Evolutionary conservation across 371 early-diverging fungal species (phyloP), one percentile per base, ranked within the genome.

Genomic region (Syncephalastrum racemosum): DNA sequence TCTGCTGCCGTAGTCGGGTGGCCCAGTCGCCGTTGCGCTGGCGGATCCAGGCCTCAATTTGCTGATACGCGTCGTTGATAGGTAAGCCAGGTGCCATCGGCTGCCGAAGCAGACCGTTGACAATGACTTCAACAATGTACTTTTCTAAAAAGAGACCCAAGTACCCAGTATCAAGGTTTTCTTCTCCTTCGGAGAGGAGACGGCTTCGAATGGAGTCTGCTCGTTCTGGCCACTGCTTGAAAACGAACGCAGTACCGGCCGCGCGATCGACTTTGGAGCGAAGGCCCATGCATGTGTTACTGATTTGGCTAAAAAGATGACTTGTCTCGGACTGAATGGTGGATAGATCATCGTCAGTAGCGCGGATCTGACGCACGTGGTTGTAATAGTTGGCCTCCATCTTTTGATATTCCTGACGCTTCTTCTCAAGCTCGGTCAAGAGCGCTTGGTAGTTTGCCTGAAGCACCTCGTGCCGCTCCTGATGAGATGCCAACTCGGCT

Each of bases 371-470:
- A 15, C 67, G 62, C 15, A 71, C 53, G 57, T 72, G 67, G 2
- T 66, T 60, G 20, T 65, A 66, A 53, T 67, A 78, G 40, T 68
- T 63, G 45, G 56, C 54, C 50, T 75, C 75, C 67, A 78, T 72
- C 14, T 61, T 57, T 15, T 61, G 50, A 36, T 71, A 68, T 14
- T 72, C 73, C 22, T 58, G 27, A 6, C 66, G 56, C 36, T 64
- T 66, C 12, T 53, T 27, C 27, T 64, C 67, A 16, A 73, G 40
- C 24, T 73, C 67, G 22, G 45, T 56, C n/a, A 58, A 7, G 4
- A 71, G 20, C 0, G 53, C n/a, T 10, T 65, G 49, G 54, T 68
- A 63, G 1, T 53, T 24, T 2, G 47, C 25, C 41, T 68, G 62
- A 18, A 68, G 16, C 12, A 39, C 41, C 3, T 56, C 49, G 16